Conservation (phyloP, 2,329 filamentous ascomycete genomes). For the Fusarium oligoseptatum region DNA sequence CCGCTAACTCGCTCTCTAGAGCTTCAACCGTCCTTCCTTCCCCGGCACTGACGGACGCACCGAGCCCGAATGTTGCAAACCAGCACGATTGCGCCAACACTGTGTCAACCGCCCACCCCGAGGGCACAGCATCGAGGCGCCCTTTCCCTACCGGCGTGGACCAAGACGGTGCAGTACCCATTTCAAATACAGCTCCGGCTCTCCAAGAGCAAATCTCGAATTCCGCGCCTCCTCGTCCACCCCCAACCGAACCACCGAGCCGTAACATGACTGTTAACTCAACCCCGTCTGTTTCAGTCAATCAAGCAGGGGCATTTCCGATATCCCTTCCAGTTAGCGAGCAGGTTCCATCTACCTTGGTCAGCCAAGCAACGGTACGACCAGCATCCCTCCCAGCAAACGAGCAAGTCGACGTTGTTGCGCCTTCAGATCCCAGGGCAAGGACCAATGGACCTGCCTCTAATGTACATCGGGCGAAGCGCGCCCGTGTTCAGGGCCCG, state of each 20-base stretch:
- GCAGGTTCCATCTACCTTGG: neutral
- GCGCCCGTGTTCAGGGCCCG: slow-evolving; percentile 21
- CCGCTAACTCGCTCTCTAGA: slow-evolving; percentile 38
- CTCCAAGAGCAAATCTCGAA: slow-evolving; percentile 4
- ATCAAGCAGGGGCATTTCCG: slow-evolving; percentile 10
- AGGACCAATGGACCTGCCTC: slow-evolving; percentile 9
- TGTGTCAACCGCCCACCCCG: slow-evolving; percentile 25
- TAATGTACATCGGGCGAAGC: slow-evolving; percentile 26
- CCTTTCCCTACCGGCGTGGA: slow-evolving; percentile 19
- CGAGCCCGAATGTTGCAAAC: slow-evolving; percentile 59
- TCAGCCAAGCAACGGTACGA: slow-evolving; percentile 6
- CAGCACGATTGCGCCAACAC: slow-evolving; percentile 52
- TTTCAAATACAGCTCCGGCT: slow-evolving; percentile 16
- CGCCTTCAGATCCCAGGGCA: neutral
- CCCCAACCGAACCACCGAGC: slow-evolving; percentile 6
- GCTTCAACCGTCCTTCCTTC: slow-evolving; percentile 65
- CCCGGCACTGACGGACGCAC: slow-evolving; percentile 73
- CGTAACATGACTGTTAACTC: neutral
- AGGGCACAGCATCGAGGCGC: slow-evolving; percentile 15
- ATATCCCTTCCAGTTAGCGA: neutral
- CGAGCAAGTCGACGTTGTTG: neutral
- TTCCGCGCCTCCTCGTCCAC: slow-evolving; percentile 1
- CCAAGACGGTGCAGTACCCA: slow-evolving; percentile 15
- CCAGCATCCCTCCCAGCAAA: neutral
- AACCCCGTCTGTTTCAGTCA: neutral